Evolutionary conservation across 192 early-diverging fungal genomes (phyloP), one percentile per base, ranked within the genome.

Genomic region (Coemansia sp.): DNA sequence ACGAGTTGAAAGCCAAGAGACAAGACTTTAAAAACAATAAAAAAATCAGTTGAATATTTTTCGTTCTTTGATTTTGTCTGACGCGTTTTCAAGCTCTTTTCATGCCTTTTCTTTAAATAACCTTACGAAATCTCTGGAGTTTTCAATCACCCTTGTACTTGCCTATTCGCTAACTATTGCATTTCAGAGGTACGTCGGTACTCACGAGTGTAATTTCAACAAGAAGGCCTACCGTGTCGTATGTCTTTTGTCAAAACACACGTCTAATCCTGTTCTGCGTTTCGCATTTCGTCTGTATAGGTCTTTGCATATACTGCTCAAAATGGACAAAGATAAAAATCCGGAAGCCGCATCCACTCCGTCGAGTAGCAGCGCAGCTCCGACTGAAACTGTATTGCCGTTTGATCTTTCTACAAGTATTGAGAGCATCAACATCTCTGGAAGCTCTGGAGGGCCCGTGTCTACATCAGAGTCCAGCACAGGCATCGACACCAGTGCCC

Each of bases 401-500:
- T 59, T 59, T 60, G 66, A 58, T 28, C 26, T 67, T 12, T 58
- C 57, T 2, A 43, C 46, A 28, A 67, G 66, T 23, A 58, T 67
- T 31, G 66, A 56, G n/a, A 60, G 46, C 23, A 67, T 67, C 26
- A 60, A 49, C 58, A 48, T 67, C 40, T 60, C 66, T 28, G 58
- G 58, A 8, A 25, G 25, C 31, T 23, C 58, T 23, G 58, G 48
- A 18, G 43, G 28, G 25, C 15, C 58, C 61, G 58, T 15, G 18
- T 39, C 59, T 29, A 12, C 26, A 29, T 26, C 26, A 12, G 7
- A 30, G 18, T 9, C 30, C 16, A 8, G 30, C 30, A 18, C 55
- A 4, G 30, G 46, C 18, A 8, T n/a, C n/a, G 46, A 34, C 34
- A 23, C 20, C 18, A 33, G 69, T 18, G 39, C 28, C 28, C 58